These are phyloP conservation scores for Tuber melanosporum DNA, from an alignment of 495 filamentous ascomycete genomes.

Conservation along the genomic window DNA sequence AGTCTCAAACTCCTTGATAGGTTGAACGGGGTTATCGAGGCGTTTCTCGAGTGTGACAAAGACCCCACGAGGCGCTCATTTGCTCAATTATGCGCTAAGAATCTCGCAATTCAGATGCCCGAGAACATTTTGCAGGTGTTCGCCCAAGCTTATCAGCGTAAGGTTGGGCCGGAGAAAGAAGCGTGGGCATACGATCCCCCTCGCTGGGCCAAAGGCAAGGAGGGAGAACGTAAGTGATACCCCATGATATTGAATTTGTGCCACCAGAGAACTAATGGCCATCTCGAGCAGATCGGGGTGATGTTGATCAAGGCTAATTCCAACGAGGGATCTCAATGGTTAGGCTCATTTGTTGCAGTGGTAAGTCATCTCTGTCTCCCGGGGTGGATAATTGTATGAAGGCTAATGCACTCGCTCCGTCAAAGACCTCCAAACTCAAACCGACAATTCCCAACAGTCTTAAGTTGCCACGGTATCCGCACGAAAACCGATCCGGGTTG, in stretches of 20 bases:
- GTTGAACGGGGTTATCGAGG: not conserved
- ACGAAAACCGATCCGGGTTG: not conserved
- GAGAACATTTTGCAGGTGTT: not conserved
- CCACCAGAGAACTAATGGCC: not conserved
- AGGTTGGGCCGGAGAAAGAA: not conserved
- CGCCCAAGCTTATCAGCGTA: not conserved
- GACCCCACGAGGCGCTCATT: rapidly evolving
- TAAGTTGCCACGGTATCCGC: not conserved
- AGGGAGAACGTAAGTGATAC: not conserved
- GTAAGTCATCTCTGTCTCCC: not conserved
- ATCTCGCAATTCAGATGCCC: not conserved
- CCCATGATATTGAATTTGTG: not conserved
- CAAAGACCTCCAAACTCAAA: not conserved
- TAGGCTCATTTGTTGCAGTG: not conserved
- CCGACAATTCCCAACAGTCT: not conserved
- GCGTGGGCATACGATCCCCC: not conserved
- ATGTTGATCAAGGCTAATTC: not conserved
- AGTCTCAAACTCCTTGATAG: not conserved
- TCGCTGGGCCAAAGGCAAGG: not conserved
- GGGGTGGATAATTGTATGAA: not conserved
- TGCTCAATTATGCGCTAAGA: not conserved
- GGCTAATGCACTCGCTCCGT: not conserved
- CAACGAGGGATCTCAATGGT: not conserved
- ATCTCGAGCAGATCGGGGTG: not conserved
- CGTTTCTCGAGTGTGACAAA: not conserved